Base-by-base conservation (phyloP, 1,284 basidiomycete species). In the Bondarzewia mesenterica region DNA sequence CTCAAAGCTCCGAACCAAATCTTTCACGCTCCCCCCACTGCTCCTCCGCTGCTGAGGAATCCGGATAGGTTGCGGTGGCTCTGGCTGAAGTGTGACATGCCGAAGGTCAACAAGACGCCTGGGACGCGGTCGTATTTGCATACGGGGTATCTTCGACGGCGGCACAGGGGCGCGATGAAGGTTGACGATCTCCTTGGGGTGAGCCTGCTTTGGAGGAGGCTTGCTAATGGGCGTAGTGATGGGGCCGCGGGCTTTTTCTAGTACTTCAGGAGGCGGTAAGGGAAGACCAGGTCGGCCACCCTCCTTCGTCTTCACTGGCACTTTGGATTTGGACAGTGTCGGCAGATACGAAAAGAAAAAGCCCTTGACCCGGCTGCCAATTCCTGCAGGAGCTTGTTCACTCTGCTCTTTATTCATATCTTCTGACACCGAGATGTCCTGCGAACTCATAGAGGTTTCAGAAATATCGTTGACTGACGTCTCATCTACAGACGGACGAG, bases 1-100 rank as follows among this genome's bases (percentile, higher is more conserved):
- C 64, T 88, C 83, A 57, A 79, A 88, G 36, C 69, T 73, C 58
- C 65, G 70, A 42, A 86, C 75, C 48, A 88, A 61, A 46, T 87
- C 84, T 62, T 73, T 83, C 46, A 88, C 85, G 56, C 82, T 85
- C 47, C 72, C 71, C 12, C 73, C 74, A 54, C 83, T 85, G 50
- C 74, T 78, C 57, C 75, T 64, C 51, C 79, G 62, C 20, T 64
- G 65, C 29, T 73, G 60, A 22, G 63, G 50, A 10, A 60, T 52
- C 7, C 57, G 53, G 8, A 54, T 50, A 10, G 63, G 52, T 39
- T 39, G 50, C 37, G 57, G 51, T 39, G 50, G 50, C 44, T 55
- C 57, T 18, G 49, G 50, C 27, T 64, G 62, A 1, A 68, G 69
- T 12, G 71, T 69, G 3, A 75, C 64, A 35, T 73, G 78, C 41